phyloP scores from a whole-genome alignment of 306 rosid genomes.

The Vigna nakashimae region DNA sequence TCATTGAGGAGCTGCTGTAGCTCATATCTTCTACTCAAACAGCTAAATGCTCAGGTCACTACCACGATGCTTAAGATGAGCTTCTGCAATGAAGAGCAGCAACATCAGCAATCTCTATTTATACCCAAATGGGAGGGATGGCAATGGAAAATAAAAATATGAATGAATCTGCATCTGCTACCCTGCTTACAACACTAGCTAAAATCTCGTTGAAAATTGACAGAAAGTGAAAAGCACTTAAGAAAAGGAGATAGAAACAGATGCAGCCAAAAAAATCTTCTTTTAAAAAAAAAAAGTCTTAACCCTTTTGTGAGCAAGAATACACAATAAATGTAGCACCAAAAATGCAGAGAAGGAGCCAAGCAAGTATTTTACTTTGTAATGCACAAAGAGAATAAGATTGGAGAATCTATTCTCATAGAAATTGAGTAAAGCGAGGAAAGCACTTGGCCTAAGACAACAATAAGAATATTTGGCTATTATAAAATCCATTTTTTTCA shows the following conservation, averaged over 20 bases:
- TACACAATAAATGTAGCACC: conserved; percentile 49
- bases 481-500: conserved; percentile 14
- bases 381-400: conserved; percentile 51
- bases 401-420: conserved; percentile 71
- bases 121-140: conserved; percentile 58
- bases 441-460: conserved; percentile 61
- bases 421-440: conserved; percentile 58
- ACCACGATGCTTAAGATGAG: conserved; percentile 48
- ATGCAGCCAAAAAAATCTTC: conserved; percentile 16
- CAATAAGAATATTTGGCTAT: conserved; percentile 59
- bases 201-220: conserved; percentile 52
- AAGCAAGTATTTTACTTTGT: conserved; percentile 52
- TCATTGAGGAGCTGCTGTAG: conserved; percentile 58
- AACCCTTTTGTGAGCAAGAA: conserved; percentile 68
- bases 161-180: conserved; percentile 64
- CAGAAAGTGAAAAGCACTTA: conserved; percentile 75
- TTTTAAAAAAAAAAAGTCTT: conserved; percentile 42
- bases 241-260: conserved; percentile 52
- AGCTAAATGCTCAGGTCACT: conserved; percentile 45
- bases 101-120: conserved; percentile 62
- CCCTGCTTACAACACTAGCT: conserved; percentile 45
- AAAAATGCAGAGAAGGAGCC: conserved; percentile 59
- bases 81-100: conserved; percentile 72
- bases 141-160: conserved; percentile 52
- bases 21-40: conserved; percentile 66